Conservation (phyloP, 1,139 yeast genomes). For the Wickerhamomyces sp. region DNA sequence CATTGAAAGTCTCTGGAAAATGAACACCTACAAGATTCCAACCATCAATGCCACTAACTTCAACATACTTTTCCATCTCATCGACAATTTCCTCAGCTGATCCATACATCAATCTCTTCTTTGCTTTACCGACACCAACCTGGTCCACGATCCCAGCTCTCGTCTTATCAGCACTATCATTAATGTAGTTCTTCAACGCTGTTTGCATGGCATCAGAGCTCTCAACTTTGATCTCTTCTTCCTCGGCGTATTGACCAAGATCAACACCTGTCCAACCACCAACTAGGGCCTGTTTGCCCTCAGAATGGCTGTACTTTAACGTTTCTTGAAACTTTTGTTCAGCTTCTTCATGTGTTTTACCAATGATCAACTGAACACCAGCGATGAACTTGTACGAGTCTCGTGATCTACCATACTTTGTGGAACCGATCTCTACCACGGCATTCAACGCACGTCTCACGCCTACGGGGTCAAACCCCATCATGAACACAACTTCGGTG, state of each 20-base stretch:
- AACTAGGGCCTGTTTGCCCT: constrained; percentile 29
- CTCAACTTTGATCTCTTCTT: constrained; percentile 9
- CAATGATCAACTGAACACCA: constrained; percentile 24
- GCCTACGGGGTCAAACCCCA: constrained; percentile 24
- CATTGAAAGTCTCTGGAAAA: constrained; percentile 27
- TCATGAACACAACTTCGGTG: constrained; percentile 38
- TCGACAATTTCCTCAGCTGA: constrained; percentile 24
- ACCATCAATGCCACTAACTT: constrained; percentile 27
- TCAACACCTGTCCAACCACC: constrained; percentile 27
- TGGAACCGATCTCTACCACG: constrained; percentile 21
- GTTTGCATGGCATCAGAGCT: too few relatives aligned
- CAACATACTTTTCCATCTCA: constrained; percentile 30
- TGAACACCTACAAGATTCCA: constrained; percentile 26
- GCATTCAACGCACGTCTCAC: constrained; percentile 17
- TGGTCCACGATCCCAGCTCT: not conserved
- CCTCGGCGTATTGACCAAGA: constrained; percentile 22
- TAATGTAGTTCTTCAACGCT: constrained; percentile 16
- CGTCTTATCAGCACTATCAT: constrained; percentile 18
- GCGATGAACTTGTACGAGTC: constrained; percentile 25
- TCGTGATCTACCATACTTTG: constrained; percentile 23
- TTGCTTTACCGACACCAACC: constrained; percentile 23
- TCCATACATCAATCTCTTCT: constrained; percentile 25
- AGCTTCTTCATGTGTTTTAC: constrained; percentile 29
- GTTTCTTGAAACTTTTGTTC: constrained; percentile 21
- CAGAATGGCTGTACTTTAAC: constrained; percentile 22